phyloP scores from a whole-genome alignment of 176 grass and related monocot species.

The Areca catechu region DNA sequence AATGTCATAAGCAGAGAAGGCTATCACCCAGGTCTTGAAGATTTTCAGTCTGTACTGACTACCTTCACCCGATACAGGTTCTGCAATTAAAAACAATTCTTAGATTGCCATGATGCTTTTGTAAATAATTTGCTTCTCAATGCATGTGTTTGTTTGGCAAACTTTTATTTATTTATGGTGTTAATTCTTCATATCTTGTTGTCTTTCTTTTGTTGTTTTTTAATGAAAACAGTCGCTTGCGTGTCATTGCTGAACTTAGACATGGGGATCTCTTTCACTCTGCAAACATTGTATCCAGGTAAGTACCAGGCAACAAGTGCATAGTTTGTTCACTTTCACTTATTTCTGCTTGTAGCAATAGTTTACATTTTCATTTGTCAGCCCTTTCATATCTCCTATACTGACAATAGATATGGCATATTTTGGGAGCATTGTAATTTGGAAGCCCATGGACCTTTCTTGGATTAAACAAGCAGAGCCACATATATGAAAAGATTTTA shows the following conservation, averaged over 20 bases:
- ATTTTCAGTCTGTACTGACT: conserved; percentile 97
- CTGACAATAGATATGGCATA: too few species aligned
- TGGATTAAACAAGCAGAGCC: too few species aligned
- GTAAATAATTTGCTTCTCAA: background rate
- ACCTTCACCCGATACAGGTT: conserved; percentile 98
- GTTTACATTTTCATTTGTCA: too few species aligned
- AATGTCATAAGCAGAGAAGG: conserved; percentile 70
- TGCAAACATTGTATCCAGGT: conserved; percentile 99
- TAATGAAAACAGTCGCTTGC: conserved; percentile 47
- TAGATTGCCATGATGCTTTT: too few species aligned
- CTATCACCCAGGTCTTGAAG: conserved; percentile 78
- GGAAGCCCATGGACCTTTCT: too few species aligned
- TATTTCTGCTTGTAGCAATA: too few species aligned
- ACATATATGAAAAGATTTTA: too few species aligned
- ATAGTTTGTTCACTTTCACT: too few species aligned
- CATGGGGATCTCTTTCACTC: conserved; percentile 97
- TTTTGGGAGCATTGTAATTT: too few species aligned
- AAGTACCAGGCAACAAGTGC: conserved; percentile 7
- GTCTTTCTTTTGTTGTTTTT: conserved; percentile 17
- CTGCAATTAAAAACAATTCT: conserved; percentile 8
- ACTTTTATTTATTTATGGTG: background rate
- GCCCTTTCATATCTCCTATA: too few species aligned
- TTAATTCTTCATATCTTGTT: conserved; percentile 1
- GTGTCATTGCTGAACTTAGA: conserved; percentile 88
- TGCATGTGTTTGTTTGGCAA: background rate